These are phyloP conservation scores for Ophiostoma montium DNA, from an alignment of 2,329 filamentous ascomycete genomes.

Conservation along the genomic window DNA sequence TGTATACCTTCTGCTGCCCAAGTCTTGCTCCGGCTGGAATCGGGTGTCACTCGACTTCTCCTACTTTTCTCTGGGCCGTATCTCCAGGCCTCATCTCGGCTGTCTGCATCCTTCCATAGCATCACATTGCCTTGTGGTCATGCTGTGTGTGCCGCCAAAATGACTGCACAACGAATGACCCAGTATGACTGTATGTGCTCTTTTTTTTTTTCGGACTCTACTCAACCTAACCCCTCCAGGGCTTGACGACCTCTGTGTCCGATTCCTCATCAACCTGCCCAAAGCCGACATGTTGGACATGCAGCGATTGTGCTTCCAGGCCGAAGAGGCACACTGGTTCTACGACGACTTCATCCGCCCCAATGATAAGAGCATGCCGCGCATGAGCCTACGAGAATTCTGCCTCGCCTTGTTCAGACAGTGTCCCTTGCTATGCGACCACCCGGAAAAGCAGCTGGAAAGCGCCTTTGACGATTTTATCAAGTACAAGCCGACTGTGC, in stretches of 20 bases:
- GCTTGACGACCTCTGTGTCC: conserved; percentile 95
- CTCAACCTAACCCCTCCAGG: conserved; percentile 32
- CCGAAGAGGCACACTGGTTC: conserved; percentile 99
- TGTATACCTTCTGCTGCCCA: not conserved
- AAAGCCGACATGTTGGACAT: conserved; percentile 80
- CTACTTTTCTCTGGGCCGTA: not conserved
- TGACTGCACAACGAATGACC: not conserved
- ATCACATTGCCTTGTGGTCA: not conserved
- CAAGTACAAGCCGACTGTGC: conserved; percentile 86
- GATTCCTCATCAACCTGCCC: conserved; percentile 95
- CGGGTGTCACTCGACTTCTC: not conserved
- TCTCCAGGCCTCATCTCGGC: too few relatives aligned
- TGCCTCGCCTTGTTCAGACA: conserved; percentile 86
- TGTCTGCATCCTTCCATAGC: not conserved
- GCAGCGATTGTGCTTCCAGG: conserved; percentile 92
- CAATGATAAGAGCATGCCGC: conserved; percentile 69
- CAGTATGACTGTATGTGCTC: not conserved
- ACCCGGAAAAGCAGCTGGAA: conserved; percentile 62
- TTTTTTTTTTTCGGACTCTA: not conserved
- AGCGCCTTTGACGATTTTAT: conserved; percentile 85
- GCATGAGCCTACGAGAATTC: conserved; percentile 72
- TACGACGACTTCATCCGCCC: conserved; percentile 99
- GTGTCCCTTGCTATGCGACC: conserved; percentile 74
- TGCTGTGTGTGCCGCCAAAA: not conserved
- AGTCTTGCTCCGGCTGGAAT: not conserved